These are phyloP conservation scores for Prunus campanulata DNA, from an alignment of 306 rosid species.

Conservation along the genomic window DNA sequence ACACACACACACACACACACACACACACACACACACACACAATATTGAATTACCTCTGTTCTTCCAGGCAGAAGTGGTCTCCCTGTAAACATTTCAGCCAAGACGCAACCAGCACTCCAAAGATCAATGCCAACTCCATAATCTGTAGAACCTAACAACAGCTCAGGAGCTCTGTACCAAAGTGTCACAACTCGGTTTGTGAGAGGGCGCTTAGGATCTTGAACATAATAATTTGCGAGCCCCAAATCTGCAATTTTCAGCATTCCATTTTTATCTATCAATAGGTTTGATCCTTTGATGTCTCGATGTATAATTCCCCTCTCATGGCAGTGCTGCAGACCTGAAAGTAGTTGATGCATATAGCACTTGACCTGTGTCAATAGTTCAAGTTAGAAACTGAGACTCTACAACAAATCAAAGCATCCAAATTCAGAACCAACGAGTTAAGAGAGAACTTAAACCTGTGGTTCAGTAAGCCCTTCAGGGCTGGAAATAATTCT, in stretches of 20 bases:
- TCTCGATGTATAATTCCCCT: constrained; percentile 88
- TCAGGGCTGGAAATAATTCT: constrained; percentile 50
- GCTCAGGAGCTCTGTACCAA: constrained; percentile 93
- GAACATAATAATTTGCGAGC: constrained; percentile 63
- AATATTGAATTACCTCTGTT: constrained; percentile 57
- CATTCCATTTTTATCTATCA: constrained; percentile 76
- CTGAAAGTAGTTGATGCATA: constrained; percentile 88
- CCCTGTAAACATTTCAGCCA: constrained; percentile 80
- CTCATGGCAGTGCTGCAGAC: constrained; percentile 87
- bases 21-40: not conserved
- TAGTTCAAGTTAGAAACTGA: constrained; percentile 30
- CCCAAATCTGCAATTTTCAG: constrained; percentile 94
- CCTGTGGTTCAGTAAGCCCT: constrained; percentile 88
- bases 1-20: not conserved
- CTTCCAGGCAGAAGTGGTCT: constrained; percentile 73
- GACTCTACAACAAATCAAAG: not conserved
- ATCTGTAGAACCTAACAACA: constrained; percentile 69
- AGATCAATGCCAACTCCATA: constrained; percentile 88
- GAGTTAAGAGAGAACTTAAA: constrained; percentile 21
- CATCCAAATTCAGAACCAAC: constrained; percentile 14
- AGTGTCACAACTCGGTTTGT: constrained; percentile 93
- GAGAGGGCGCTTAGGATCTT: constrained; percentile 44
- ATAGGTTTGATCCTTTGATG: constrained; percentile 82
- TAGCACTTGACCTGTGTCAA: constrained; percentile 81
- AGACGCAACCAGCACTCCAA: constrained; percentile 96